Evolutionary conservation across 257 asterid genomes (phyloP), one percentile per base, ranked within the genome.

Genomic region (Petrea volubilis): DNA sequence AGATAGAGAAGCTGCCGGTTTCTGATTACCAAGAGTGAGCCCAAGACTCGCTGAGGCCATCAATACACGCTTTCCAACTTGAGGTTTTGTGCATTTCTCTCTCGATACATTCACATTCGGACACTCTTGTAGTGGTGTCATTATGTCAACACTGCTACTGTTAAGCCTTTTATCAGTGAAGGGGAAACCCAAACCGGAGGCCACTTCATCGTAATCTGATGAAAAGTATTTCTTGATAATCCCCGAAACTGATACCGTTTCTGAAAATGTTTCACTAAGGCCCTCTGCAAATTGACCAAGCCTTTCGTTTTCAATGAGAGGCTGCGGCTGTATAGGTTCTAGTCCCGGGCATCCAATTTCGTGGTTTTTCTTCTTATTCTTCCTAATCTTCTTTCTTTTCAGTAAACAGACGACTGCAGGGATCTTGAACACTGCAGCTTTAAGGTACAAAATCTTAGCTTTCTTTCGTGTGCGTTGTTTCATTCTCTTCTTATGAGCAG

Each of bases 181-280:
- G 6, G 78, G 60, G 20, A 33, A 57, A 11, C 50, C 44, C 60
- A 80, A 60, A 57, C 68, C 33, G 7, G 94, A 87, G 46, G 73
- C 78, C 76, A 83, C 91, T 74, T 87, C 93, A 60, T 86, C 84
- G 38, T 60, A 55, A 73, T 68, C 79, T 31, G 90, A 73, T 31
- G 90, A 73, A 56, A 90, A 88, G 73, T 90, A 90, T 60, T 87
- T 88, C 41, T 43, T 64, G 74, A 90, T 87, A 58, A 87, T 82
- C 31, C 90, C 86, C 6, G 91, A 87, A 73, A 87, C 84, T 15
- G 90, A 86, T 61, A 68, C 63, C 43, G 86, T 36, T 76, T 86
- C 91, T 10, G 86, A 77, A 56, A 64, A 28, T 3, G 82, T 76
- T 73, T 79, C 86, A 50, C 78, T 59, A 44, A 11, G 72, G 27